Percentiles rank a stretch among this genome's conserved stretches.
Conservation (phyloP, 2,329 filamentous ascomycete species). For the Colletotrichum nymphaeae region DNA sequence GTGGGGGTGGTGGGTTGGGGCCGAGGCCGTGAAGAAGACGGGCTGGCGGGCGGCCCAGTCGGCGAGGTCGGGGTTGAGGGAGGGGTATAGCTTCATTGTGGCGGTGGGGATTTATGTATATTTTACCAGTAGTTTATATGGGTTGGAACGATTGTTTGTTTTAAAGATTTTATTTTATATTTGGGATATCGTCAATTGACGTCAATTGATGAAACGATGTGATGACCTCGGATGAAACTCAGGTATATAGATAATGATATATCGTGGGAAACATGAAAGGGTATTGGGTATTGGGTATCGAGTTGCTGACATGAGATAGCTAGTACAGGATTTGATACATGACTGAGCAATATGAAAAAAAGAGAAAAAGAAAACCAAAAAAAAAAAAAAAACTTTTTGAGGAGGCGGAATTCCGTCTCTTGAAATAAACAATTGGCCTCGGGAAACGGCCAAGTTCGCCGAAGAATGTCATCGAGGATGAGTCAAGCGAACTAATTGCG, state of each 20-base stretch:
- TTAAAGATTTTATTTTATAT: not conserved
- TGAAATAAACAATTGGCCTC: slow-evolving; percentile 10
- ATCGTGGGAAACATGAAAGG: slow-evolving; percentile 20
- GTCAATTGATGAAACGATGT: not conserved
- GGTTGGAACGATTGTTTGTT: not conserved
- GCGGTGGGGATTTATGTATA: not conserved
- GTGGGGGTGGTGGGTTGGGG: slow-evolving; percentile 74
- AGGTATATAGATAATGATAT: not conserved
- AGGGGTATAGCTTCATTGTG: slow-evolving; percentile 70
- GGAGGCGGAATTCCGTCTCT: not conserved
- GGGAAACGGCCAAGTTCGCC: not conserved
- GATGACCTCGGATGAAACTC: not conserved
- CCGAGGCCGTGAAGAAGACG: slow-evolving; percentile 81
- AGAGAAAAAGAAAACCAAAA: not conserved
- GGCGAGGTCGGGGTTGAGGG: slow-evolving; percentile 65
- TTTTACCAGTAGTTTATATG: not conserved
- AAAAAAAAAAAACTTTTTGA: not conserved
- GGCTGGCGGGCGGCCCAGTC: slow-evolving; percentile 75
- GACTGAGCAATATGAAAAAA: not conserved
- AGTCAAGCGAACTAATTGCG: slow-evolving; percentile 21
- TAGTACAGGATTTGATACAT: slow-evolving; percentile 28
- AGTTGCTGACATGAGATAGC: not conserved
- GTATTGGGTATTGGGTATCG: slow-evolving; percentile 25
- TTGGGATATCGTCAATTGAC: not conserved
- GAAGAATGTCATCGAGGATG: slow-evolving; percentile 18